Evolutionary conservation across 2,329 filamentous ascomycete genomes (phyloP), one percentile per base, ranked within the genome.

Genomic region (Hypoxylon sp.): DNA sequence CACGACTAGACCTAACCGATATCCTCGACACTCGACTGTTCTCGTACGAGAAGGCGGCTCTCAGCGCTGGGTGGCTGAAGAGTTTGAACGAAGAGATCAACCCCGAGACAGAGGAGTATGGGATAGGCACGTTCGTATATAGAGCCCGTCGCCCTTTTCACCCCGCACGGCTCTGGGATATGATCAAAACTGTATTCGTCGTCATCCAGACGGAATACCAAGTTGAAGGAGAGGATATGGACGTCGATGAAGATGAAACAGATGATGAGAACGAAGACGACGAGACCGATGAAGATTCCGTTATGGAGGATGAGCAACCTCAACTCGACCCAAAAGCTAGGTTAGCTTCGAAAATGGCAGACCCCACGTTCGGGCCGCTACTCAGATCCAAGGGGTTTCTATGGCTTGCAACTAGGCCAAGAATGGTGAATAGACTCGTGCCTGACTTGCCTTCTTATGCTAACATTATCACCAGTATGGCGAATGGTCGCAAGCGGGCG

Each of bases 81-180:
- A 91, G 90, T 71, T 78, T 93, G 32, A 89, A 92, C 61, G 89
- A 88, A 67, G 90, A 92, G 88, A 90, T 87, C 0, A 92, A 88
- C 75, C 91, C 91, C 0, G 91, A 93, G 79, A 92, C 90, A 0
- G 83, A 92, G 60, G 91, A 92, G 82, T 92, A 92, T 74, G 89
- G 89, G 6, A 90, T 93, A 10, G 86, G 88, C 37, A 93, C 88
- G 75, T 92, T 92, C 71, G 88, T 93, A 11, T 93, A 93, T 75
- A 82, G 84, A 0, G 86, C 88, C 0, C 82, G 87, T 6, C 81
- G 86, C 0, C 88, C 88, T 0, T 86, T 87, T 59, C 82, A 87
- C 44, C 85, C 85, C 0, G 76, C 76, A 1, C 75, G 84, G 0
- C 79, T 87, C 0, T 87, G 81, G 78, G 75, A 77, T 0, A 73